phyloP scores from a whole-genome alignment of 2,329 filamentous ascomycete genomes.

The Scedosporium aurantiacum region DNA sequence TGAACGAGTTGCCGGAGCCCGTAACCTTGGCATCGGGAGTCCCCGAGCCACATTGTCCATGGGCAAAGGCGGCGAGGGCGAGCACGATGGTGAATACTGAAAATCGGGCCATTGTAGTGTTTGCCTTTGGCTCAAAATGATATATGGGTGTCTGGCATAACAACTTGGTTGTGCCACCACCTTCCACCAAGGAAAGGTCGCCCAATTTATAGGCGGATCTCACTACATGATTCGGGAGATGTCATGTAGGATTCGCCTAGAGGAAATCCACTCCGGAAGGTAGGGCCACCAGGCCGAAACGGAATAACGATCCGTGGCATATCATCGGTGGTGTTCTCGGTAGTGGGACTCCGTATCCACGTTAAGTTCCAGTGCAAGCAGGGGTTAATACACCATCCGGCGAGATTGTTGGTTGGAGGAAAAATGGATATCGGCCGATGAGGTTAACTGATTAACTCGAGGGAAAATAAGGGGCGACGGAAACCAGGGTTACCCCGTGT shows the following conservation, averaged over 20 bases:
- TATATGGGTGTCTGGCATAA: no score
- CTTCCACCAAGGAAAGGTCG: no score
- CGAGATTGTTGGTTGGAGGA: background rate
- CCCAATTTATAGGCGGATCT: no score
- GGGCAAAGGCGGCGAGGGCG: constrained; percentile 25
- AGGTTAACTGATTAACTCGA: background rate
- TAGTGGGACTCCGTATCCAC: no score
- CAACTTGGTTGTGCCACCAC: background rate
- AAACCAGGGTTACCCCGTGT: background rate
- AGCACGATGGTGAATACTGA: constrained; percentile 27
- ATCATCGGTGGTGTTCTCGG: no score
- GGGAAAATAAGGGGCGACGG: background rate
- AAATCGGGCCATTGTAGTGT: constrained; percentile 19
- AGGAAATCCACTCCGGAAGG: no score
- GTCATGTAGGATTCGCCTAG: no score
- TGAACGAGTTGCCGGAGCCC: constrained; percentile 32
- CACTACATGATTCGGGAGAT: no score
- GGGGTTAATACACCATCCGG: background rate
- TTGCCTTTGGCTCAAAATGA: no score
- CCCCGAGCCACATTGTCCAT: constrained; percentile 36
- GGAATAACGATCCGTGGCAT: no score
- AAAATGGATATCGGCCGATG: background rate
- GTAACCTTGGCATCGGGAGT: constrained; percentile 34
- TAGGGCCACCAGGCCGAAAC: no score
- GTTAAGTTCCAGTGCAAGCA: background rate